Conservation (phyloP, 768 basidiomycete species). For the Phanerochaete sordida region DNA sequence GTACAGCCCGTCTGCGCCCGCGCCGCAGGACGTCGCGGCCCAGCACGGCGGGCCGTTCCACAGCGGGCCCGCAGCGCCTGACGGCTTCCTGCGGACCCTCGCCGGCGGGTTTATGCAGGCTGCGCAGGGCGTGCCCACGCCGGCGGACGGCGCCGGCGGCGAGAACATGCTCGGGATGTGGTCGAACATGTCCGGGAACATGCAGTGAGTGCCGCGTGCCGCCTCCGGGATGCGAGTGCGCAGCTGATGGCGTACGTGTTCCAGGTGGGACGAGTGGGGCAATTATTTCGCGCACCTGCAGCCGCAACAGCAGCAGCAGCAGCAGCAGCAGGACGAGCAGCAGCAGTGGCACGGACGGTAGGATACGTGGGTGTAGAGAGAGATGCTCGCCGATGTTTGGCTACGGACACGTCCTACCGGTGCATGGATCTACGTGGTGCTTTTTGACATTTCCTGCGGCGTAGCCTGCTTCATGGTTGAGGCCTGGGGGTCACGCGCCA, state of each 20-base stretch:
- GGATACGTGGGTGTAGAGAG: no score
- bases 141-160: neutral
- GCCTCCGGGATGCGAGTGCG: neutral
- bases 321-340: neutral
- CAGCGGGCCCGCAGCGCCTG: neutral
- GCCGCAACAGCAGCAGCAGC: neutral
- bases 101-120: neutral
- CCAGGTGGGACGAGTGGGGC: conserved; percentile 10
- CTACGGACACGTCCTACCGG: no score
- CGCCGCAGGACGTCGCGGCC: neutral
- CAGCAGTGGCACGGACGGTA: conserved; percentile 1
- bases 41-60: neutral
- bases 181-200: conserved; percentile 1
- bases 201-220: conserved; percentile 1
- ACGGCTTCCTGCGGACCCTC: neutral
- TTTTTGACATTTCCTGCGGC: neutral
- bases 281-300: conserved; percentile 3
- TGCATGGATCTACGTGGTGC: no score
- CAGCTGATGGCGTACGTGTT: neutral
- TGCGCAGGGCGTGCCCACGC: neutral
- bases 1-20: neutral
- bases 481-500: neutral
- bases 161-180: conserved; percentile 7
- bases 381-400: no score
- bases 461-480: neutral